These are phyloP conservation scores for Aspergillus ochraceus DNA, from an alignment of 2,329 filamentous ascomycete species.

Conservation along the genomic window DNA sequence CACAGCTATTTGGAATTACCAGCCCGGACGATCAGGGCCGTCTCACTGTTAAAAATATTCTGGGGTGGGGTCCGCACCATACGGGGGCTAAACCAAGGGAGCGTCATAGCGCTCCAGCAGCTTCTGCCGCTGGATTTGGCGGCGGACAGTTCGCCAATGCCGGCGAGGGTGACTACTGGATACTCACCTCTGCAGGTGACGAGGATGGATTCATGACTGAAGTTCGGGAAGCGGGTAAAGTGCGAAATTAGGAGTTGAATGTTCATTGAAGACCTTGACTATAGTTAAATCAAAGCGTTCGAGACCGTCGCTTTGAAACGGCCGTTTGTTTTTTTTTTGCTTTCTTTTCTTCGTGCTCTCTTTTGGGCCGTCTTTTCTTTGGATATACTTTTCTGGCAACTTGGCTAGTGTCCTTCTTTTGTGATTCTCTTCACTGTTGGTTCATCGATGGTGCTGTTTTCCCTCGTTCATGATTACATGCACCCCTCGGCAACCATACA, in stretches of 20 bases:
- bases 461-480: background rate
- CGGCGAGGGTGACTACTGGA: conserved; percentile 43
- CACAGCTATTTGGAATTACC: conserved; percentile 42
- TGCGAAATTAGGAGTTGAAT: conserved; percentile 21
- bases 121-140: conserved; percentile 33
- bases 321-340: background rate
- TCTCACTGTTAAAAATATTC: conserved; percentile 31
- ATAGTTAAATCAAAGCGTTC: background rate
- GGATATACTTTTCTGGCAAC: background rate
- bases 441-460: background rate
- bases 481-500: background rate
- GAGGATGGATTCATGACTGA: conserved; percentile 45
- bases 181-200: conserved; percentile 37
- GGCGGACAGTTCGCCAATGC: conserved; percentile 37
- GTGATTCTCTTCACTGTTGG: background rate
- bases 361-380: background rate
- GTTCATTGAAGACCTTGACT: background rate
- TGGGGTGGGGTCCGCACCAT: conserved; percentile 39
- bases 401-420: background rate
- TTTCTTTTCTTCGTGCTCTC: background rate
- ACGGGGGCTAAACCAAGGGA: conserved; percentile 33
- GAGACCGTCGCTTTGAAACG: background rate
- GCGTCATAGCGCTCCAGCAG: conserved; percentile 36
- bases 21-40: conserved; percentile 39
- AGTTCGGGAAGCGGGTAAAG: conserved; percentile 44